Base-by-base conservation (phyloP, 148 eudicot genomes). In the Cornus suecica region DNA sequence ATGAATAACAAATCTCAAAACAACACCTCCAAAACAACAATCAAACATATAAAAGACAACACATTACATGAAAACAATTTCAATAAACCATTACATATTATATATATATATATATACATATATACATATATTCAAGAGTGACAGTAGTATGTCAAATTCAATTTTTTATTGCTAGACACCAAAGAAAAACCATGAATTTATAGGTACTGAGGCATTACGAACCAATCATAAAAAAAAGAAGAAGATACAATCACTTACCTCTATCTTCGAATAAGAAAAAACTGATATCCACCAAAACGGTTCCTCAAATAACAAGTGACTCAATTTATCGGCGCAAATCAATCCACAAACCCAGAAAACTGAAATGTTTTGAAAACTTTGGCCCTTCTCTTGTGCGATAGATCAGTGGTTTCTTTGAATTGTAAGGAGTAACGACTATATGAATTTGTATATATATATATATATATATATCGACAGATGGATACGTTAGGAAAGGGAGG, bases 241-340 rank as follows among this genome's bases (percentile, higher is more conserved):
- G 27, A 18, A 7, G 13, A 26, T 1, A 0, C 7, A 76, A 32
- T 67, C 30, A 75, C 81, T 80, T 60, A 80, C 83, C 70, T 72
- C 18, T 11, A 60, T 34, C 68, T 24, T 11, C 42, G 30, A 11
- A 71, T 28, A 58, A 26, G 48, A 26, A 37, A 37, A 37, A 37
- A n/a, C n/a, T 37, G 9, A 37, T 1, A 48, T 48, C 54, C 81
- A 30, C 22, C 79, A 79, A 27, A 68, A 66, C 84, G 66, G 54
- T 77, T 80, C 83, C 86, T 24, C 86, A 80, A 72, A 70, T 70
- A 77, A 77, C 86, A 20, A 83, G n/a, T 80, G 64, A 73, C 56
- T 73, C 28, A 37, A 60, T 63, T 66, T 68, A 66, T 65, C 86
- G 20, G 77, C 22, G 13, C 79, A 16, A 76, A 78, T 80, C 84